Percentiles rank a stretch among this genome's conserved stretches.
These are phyloP conservation scores for Eimeria brunetti DNA, from an alignment of 169 alveolate genomes.

Conservation along the genomic window DNA sequence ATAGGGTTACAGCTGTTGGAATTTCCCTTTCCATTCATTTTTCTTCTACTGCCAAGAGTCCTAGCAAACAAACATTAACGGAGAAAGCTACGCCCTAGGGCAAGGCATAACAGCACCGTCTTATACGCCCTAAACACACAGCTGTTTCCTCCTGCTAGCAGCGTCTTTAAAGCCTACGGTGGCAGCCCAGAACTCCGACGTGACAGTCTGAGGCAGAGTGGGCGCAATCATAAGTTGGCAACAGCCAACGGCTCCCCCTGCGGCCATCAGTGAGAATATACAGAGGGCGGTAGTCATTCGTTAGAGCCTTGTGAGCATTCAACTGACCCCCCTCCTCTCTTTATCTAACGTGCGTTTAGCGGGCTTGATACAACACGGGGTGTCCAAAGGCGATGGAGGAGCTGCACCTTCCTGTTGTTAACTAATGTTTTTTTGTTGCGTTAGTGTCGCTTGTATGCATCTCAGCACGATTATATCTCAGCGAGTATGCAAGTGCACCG, in stretches of 20 bases:
- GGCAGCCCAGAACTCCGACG: constrained; percentile 59
- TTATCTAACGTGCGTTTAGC: not conserved
- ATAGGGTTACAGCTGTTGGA: not conserved
- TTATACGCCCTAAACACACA: not conserved
- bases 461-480: not conserved
- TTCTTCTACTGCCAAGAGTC: not conserved
- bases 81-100: not conserved
- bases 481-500: not conserved
- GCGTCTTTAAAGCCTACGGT: constrained; percentile 30
- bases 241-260: constrained; percentile 48
- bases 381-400: not conserved
- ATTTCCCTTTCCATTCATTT: not conserved
- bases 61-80: not conserved
- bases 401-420: not conserved
- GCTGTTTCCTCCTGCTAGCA: not conserved
- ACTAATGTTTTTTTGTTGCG: not conserved
- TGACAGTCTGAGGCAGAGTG: constrained; percentile 25
- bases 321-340: not conserved
- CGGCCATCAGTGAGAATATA: not conserved
- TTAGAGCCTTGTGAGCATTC: not conserved
- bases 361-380: too few species aligned
- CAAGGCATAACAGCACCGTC: not conserved
- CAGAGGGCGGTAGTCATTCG: not conserved
- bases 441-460: not conserved
- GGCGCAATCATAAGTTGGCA: constrained; percentile 33